Evolutionary conservation across 768 basidiomycete species (phyloP), one percentile per base, ranked within the genome.

Genomic region (Rhodotorula graminis): DNA sequence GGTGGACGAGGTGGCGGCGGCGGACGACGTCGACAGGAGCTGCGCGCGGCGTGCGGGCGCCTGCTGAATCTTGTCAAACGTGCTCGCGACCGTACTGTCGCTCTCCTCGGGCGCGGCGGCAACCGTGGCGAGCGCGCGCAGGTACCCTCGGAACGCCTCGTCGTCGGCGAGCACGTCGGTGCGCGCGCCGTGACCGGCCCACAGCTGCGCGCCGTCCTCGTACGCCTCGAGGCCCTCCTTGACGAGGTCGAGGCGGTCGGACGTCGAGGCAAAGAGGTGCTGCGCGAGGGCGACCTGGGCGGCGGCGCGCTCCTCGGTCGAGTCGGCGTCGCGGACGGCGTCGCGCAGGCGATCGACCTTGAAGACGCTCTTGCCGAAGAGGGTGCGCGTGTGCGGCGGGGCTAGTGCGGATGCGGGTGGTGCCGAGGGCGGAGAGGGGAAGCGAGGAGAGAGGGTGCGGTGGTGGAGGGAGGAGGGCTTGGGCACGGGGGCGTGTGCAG

Each of bases 111-210:
- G 85, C 84, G 69, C 86, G 5, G 44, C 42, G 9, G 65, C 62
- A 11, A 49, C 44, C 3, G 40, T 86, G 40, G 88, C 81, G 27
- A 93, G 84, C 58, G 87, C 87, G 27, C 84, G 84, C 44, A 92
- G 82, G 81, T 94, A 93, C n/a, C 87, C 79, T 73, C 88, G 85
- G 80, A 93, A 93, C 7, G 89, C 89, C 40, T 84, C 83, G 74
- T 88, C 86, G 9, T 89, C 90, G 62, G 83, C 84, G 37, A 93
- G 81, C 37, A 92, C 31, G 44, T 65, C 47, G 16, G 42, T 2
- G 27, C 14, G 16, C 15, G 46, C 46, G 2, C 29, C 42, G 29
- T 19, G 23, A 0, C 23, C n/a, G 46, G 2, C 16, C 72, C 70
- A 74, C 42, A 77, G 29, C 15, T 53, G 50, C 0, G 61, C 66